Evolutionary conservation across 768 basidiomycete species (phyloP), one percentile per base, ranked within the genome.

Genomic region (Amanita subjunquillea): DNA sequence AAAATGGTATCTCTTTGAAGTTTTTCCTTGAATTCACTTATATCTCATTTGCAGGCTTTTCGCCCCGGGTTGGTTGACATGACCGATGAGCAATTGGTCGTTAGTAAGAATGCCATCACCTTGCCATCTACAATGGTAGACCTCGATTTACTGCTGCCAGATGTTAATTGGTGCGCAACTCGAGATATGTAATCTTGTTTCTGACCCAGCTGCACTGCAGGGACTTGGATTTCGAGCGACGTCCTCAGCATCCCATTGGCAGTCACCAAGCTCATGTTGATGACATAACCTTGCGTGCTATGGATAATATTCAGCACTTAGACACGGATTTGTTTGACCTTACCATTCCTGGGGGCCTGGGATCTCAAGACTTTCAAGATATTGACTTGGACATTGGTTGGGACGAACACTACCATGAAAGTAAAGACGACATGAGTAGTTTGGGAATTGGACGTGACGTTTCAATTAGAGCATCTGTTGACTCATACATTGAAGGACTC

Each of bases 1-100:
- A 95, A 94, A 68, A 89, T 96, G 86, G 94, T 91, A 50, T 22
- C 62, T 48, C 13, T 2, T 55, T 9, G 44, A n/a, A n/a, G 4
- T 13, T 23, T 6, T 9, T 30, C 25, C 7, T 22, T 20, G 17
- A 39, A 3, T 48, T 32, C 25, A 20, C 48, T 25, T 15, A 51
- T 42, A 27, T 45, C 38, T 38, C 54, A 7, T 25, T 48, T 53
- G 12, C 23, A 92, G 92, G 91, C 93, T 3, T 97, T 98, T 69
- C 85, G 93, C 50, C 92, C 93, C 15, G 95, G 92, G 55, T 69
- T 92, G 7, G 96, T 97, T 36, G 96, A 99, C 68, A 81, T 98
- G 79, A 91, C 92, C 4, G 93, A 95, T 57, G 94, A 96, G 56
- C 91, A 95, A 66, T 77, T 94, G 1, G 81, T 80, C 0, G 91